Conservation (phyloP, 2,329 filamentous ascomycete species). For the Fusarium cyanostomum region DNA sequence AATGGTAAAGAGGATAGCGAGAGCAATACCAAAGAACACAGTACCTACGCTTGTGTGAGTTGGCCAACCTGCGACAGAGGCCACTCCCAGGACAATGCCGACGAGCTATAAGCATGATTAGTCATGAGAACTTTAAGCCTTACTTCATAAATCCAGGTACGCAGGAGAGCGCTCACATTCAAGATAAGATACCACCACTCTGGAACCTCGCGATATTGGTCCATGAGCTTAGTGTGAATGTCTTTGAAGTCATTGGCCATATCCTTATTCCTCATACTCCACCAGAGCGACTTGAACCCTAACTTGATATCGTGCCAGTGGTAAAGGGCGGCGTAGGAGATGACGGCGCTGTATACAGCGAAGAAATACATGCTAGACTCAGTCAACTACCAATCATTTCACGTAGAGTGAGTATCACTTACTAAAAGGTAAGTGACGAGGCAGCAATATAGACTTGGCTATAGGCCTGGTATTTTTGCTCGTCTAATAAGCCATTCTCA, state of each 20-base stretch:
- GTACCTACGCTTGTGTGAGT: slow-evolving; percentile 55
- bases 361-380: slow-evolving; percentile 30
- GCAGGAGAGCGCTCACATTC: slow-evolving; percentile 6
- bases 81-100: slow-evolving; percentile 49
- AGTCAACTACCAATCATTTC: background rate
- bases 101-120: slow-evolving; percentile 24
- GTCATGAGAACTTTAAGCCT: background rate
- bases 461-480: slow-evolving; percentile 49
- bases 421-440: slow-evolving; percentile 36
- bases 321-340: slow-evolving; percentile 50
- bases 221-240: slow-evolving; percentile 55
- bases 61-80: slow-evolving; percentile 50
- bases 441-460: slow-evolving; percentile 47
- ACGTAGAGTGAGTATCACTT: fast-evolving
- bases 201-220: slow-evolving; percentile 56
- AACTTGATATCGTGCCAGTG: slow-evolving; percentile 48
- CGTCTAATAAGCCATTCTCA: slow-evolving; percentile 44
- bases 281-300: slow-evolving; percentile 40
- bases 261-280: slow-evolving; percentile 25
- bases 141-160: fast-evolving
- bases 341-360: slow-evolving; percentile 45
- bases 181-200: slow-evolving; percentile 56
- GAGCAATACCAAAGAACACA: slow-evolving; percentile 55
- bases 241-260: slow-evolving; percentile 48
- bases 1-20: slow-evolving; percentile 55